Percentiles rank a stretch among this genome's conserved stretches.
phyloP scores from a whole-genome alignment of 1,284 basidiomycete genomes.

The Ganoderma lingzhi region DNA sequence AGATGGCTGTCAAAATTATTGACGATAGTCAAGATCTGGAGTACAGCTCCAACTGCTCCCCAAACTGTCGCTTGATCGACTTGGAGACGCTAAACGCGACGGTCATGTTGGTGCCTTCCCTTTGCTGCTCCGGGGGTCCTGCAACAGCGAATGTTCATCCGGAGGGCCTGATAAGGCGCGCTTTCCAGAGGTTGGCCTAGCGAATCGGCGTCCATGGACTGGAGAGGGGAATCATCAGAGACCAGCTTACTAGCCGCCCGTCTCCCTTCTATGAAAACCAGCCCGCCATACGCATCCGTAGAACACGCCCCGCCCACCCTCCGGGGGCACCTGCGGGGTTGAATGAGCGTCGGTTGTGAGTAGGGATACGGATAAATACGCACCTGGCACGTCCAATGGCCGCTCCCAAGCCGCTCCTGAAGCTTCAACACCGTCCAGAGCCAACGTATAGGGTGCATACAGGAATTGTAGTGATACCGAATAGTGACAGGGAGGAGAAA shows the following conservation, averaged over 20 bases:
- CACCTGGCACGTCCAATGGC: background rate
- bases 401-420: no score
- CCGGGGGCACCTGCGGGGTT: background rate
- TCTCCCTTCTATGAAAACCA: background rate
- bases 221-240: background rate
- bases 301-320: no score
- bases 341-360: background rate
- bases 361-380: background rate
- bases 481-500: background rate
- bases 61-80: slow-evolving; percentile 90
- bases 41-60: slow-evolving; percentile 85
- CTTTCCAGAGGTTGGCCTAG: background rate
- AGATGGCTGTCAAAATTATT: slow-evolving; percentile 95
- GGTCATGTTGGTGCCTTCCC: slow-evolving; percentile 66
- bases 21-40: slow-evolving; percentile 97
- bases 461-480: background rate
- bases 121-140: background rate
- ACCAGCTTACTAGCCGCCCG: background rate
- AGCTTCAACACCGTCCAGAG: no score
- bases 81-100: slow-evolving; percentile 95
- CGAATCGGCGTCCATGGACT: background rate
- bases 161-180: background rate
- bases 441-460: no score
- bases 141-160: background rate
- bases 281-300: no score